Percentiles rank a stretch among this genome's conserved stretches.
Conservation (phyloP, 257 asterid species). For the Salvia hispanica region DNA sequence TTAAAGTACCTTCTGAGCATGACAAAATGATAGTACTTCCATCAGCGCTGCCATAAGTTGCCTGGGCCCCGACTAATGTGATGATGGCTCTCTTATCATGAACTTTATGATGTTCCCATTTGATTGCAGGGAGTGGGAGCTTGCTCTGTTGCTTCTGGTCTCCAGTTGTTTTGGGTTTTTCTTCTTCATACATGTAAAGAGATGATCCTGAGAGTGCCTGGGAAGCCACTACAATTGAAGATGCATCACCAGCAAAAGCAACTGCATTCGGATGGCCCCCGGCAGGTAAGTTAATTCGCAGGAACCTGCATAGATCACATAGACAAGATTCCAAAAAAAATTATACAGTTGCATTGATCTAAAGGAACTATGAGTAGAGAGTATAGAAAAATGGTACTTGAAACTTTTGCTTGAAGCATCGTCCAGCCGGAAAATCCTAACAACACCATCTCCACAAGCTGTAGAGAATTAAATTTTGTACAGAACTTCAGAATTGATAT, state of each 20-base stretch:
- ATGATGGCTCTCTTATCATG: conserved; percentile 76
- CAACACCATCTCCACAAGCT: conserved; percentile 92
- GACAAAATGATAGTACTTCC: conserved; percentile 78
- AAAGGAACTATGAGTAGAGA: conserved; percentile 20
- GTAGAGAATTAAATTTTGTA: conserved; percentile 34
- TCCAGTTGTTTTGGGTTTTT: conserved; percentile 51
- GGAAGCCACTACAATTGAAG: conserved; percentile 79
- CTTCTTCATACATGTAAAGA: conserved; percentile 91
- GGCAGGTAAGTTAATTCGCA: conserved; percentile 82
- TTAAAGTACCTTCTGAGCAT: conserved; percentile 84
- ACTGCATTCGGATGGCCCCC: conserved; percentile 90
- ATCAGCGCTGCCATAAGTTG: conserved; percentile 91
- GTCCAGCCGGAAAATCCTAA: conserved; percentile 92
- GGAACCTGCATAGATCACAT: conserved; percentile 56
- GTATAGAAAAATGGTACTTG: conserved; percentile 66
- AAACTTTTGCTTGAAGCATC: conserved; percentile 94
- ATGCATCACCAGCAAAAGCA: conserved; percentile 73
- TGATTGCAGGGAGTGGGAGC: conserved; percentile 88
- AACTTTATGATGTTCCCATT: conserved; percentile 86
- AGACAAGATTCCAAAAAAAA: conserved; percentile 10
- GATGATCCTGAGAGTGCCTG: conserved; percentile 78
- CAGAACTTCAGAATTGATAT: conserved; percentile 12
- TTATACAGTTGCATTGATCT: conserved; percentile 13
- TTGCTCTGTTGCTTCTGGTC: conserved; percentile 73
- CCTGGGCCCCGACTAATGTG: conserved; percentile 75